These are phyloP conservation scores for Plasmodium adleri DNA, from an alignment of 169 alveolate genomes.

Conservation along the genomic window DNA sequence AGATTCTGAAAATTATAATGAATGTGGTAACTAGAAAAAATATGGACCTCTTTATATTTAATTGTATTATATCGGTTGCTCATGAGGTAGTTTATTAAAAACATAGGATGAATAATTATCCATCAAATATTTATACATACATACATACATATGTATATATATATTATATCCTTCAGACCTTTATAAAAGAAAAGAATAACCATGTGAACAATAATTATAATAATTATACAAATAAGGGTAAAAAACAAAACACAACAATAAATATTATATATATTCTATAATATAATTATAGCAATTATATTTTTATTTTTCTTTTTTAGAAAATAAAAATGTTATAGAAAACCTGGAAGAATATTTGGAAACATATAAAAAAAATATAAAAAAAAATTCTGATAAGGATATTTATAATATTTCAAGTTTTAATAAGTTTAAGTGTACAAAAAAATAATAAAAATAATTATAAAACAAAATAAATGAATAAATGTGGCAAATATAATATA, in stretches of 20 bases:
- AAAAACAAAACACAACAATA: not conserved
- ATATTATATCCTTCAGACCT: conserved; percentile 17
- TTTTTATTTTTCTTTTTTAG: conserved; percentile 4
- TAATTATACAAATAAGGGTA: conserved; percentile 19
- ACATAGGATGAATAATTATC: not conserved
- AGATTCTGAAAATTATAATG: conserved; percentile 64
- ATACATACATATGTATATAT: not conserved
- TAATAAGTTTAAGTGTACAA: conserved; percentile 60
- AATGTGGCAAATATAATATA: conserved; percentile 3
- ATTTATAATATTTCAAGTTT: conserved; percentile 17
- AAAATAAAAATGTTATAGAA: conserved; percentile 60
- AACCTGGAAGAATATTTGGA: conserved; percentile 67
- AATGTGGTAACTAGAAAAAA: conserved; percentile 69
- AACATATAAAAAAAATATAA: conserved; percentile 68
- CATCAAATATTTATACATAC: not conserved
- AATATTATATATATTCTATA: too few species aligned
- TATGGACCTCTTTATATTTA: conserved; percentile 49
- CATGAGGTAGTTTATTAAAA: conserved; percentile 33
- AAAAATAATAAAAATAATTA: not conserved
- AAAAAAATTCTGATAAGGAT: conserved; percentile 30
- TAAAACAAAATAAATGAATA: conserved; percentile 2
- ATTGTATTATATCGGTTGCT: conserved; percentile 67
- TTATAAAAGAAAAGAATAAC: conserved; percentile 16
- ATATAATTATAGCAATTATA: not conserved
- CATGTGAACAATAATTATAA: conserved; percentile 8